Evolutionary conservation across 306 rosid species (phyloP).

Genomic region (Pueraria montana): DNA sequence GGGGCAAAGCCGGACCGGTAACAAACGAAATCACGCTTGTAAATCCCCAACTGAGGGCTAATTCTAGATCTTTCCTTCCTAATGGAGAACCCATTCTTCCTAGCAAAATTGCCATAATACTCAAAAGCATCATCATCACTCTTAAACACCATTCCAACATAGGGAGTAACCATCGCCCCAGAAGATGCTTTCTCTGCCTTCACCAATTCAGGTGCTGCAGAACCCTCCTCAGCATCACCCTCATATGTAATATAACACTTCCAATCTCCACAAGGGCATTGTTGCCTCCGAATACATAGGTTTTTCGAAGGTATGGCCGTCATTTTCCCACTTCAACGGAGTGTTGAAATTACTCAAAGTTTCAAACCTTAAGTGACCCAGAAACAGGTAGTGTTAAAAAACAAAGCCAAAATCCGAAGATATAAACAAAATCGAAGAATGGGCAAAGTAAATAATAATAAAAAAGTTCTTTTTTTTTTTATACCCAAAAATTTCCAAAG

Average conservation of each 20-base stretch:
- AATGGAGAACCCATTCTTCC: slow-evolving; percentile 90
- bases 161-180: slow-evolving; percentile 82
- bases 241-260: slow-evolving; percentile 83
- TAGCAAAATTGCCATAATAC: slow-evolving; percentile 85
- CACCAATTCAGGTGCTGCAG: slow-evolving; percentile 64
- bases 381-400: slow-evolving; percentile 22
- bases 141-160: slow-evolving; percentile 96
- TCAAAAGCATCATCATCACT: slow-evolving; percentile 95
- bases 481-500: neutral
- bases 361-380: slow-evolving; percentile 47
- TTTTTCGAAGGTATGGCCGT: slow-evolving; percentile 67
- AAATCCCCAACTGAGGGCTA: slow-evolving; percentile 90
- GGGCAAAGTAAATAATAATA: neutral
- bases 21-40: slow-evolving; percentile 96
- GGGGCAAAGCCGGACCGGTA: slow-evolving; percentile 97
- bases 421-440: slow-evolving; percentile 11
- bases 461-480: neutral
- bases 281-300: slow-evolving; percentile 90
- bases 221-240: slow-evolving; percentile 73
- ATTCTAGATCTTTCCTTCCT: slow-evolving; percentile 93
- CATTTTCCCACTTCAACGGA: slow-evolving; percentile 56
- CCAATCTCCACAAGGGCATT: slow-evolving; percentile 99
- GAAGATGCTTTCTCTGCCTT: slow-evolving; percentile 59
- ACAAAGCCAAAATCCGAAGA: neutral
- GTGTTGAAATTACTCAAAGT: slow-evolving; percentile 39